Base-by-base conservation (phyloP, 805 yeast genomes). In the Brettanomyces naardenensis region DNA sequence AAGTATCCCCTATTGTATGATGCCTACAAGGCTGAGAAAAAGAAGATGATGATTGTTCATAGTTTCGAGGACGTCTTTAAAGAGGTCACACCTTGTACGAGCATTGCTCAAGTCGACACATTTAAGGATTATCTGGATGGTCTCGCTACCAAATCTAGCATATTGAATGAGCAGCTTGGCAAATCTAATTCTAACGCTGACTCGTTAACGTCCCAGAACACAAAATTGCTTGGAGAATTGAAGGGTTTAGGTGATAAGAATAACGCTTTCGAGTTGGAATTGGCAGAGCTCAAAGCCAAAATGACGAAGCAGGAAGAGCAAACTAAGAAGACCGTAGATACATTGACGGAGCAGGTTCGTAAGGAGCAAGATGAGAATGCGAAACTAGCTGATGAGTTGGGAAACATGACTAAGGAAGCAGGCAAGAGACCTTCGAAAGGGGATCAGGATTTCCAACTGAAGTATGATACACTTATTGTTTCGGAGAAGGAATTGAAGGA, bases 1-100 rank as follows among this genome's bases (percentile, higher is more conserved):
- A 88, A 87, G 56, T 90, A 92, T 54, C 98, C 98, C 0, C 63
- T 77, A 31, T 64, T 90, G 13, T 68, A 88, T 36, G 81, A 81
- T 31, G 96, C 97, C 0, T 92, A 86, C 62, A 84, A 87, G 52
- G 64, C 69, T 1, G 96, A 89, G 56, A 86, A 83, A 61, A 65
- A 71, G 35, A 82, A 79, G 48, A 64, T 70, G 2, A 79, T 73
- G 33, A 66, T 80, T 31, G 70, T 88, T 6, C 64, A 54, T 4
- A 51, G 63, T 0, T 81, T 89, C 47, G 96, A 87, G 52, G 75
- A 65, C 39, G 72, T 82, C 11, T 61, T 90, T 42, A 68, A 73
- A 36, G 97, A 90, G 49, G 61, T 73, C 45, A 89, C 97, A 0
- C 97, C 97, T 0, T 70, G 85, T 35, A 69, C 83, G 1, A 71